A percentile compares a stretch with the other conserved stretches of the same genome.
Conservation (phyloP, 2,329 filamentous ascomycete species). For the Simplicillium aogashimaense region DNA sequence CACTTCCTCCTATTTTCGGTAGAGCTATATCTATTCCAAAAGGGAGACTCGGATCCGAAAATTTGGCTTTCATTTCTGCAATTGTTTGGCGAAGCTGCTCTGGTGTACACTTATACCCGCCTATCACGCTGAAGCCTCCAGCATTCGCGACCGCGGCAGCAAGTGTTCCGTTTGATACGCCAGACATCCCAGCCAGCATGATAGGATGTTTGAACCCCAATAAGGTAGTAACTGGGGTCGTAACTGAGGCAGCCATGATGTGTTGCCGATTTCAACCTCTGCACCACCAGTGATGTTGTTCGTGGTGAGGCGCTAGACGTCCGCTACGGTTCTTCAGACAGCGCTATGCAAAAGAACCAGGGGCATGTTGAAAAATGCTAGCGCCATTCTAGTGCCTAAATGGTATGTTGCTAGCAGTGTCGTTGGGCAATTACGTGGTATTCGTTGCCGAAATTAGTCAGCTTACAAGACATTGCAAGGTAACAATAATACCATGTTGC, state of each 20-base stretch:
- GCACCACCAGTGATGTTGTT: not conserved
- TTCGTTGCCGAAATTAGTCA: no score
- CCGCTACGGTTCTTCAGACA: no score
- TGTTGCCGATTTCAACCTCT: not conserved
- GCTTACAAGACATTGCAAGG: no score
- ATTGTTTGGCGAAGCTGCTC: conserved; percentile 69
- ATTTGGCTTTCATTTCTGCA: conserved; percentile 69
- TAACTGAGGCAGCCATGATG: conserved; percentile 46
- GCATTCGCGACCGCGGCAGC: conserved; percentile 84
- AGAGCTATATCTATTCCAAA: conserved; percentile 90
- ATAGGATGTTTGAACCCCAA: conserved; percentile 81
- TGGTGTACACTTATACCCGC: conserved; percentile 63
- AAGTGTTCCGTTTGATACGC: conserved; percentile 66
- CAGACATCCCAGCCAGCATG: conserved; percentile 91
- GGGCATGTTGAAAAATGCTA: no score
- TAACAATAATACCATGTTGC: no score
- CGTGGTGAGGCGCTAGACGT: no score
- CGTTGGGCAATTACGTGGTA: no score
- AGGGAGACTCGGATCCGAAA: conserved; percentile 57
- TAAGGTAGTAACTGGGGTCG: conserved; percentile 68
- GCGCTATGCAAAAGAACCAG: no score
- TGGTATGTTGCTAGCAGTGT: no score
- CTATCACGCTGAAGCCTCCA: conserved; percentile 70
- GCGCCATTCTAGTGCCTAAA: no score
- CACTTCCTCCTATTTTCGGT: conserved; percentile 74